Evolutionary conservation across 2,329 filamentous ascomycete genomes (phyloP).

Genomic region (Monilinia polystroma): DNA sequence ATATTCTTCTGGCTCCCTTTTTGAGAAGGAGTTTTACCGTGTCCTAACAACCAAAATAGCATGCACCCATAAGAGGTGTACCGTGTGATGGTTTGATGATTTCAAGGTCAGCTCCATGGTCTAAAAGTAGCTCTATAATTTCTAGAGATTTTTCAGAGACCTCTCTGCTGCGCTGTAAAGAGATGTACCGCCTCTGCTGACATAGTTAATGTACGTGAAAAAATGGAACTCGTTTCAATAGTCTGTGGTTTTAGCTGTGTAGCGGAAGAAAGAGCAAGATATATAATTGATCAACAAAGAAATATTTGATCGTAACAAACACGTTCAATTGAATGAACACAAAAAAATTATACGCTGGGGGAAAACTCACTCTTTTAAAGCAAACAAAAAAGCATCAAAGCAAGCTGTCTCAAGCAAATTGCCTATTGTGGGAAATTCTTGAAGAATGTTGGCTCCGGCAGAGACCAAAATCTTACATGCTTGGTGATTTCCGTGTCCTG

Average conservation of each 20-base stretch:
- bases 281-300: background rate
- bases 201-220: background rate
- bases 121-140: background rate
- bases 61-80: conserved; percentile 5
- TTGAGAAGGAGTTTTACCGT: background rate
- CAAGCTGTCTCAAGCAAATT: background rate
- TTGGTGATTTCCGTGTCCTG: background rate
- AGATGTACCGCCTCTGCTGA: background rate
- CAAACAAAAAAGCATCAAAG: fast-evolving
- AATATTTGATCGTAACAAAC: background rate
- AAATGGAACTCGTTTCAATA: background rate
- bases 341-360: background rate
- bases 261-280: background rate
- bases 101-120: conserved; percentile 4
- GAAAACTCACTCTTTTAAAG: background rate
- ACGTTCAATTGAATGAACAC: background rate
- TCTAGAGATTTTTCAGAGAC: background rate
- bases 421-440: fast-evolving
- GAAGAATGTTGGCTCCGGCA: background rate
- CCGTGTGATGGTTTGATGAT: background rate
- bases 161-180: background rate
- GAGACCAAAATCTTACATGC: background rate
- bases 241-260: background rate
- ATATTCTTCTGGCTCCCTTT: background rate
- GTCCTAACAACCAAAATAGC: background rate